Conservation (phyloP, 2,329 filamentous ascomycete species). For the Epichloe uncinata region DNA sequence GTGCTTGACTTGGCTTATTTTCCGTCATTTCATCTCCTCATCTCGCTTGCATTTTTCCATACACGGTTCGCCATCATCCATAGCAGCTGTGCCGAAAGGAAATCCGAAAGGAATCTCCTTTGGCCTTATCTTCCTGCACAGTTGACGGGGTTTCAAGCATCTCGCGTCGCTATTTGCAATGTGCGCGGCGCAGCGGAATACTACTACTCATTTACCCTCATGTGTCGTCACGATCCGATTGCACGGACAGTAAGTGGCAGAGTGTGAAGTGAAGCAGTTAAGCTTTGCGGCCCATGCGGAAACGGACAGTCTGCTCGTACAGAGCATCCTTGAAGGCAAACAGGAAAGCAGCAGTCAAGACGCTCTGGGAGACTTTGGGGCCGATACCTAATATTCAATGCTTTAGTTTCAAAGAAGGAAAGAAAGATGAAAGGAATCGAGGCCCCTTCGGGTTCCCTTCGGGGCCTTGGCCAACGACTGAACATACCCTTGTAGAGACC, state of each 20-base stretch:
- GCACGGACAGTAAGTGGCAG: not conserved
- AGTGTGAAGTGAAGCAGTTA: too few species aligned
- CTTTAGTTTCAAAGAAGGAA: slow-evolving; percentile 1
- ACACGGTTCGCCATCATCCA: not conserved
- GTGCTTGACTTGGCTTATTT: not conserved
- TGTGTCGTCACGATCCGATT: not conserved
- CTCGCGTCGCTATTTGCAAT: not conserved
- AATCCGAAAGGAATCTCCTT: not conserved
- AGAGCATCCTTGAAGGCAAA: slow-evolving; percentile 98
- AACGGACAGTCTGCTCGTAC: slow-evolving; percentile 66
- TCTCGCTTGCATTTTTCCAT: not conserved
- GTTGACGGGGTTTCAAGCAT: too few species aligned
- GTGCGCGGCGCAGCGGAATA: not conserved
- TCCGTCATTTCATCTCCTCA: not conserved
- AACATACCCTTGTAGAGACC: slow-evolving; percentile 77
- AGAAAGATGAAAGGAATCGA: too few species aligned
- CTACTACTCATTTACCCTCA: not conserved
- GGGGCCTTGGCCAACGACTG: not conserved
- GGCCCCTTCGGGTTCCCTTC: too few species aligned
- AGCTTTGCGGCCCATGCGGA: slow-evolving; percentile 34
- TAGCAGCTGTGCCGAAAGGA: not conserved
- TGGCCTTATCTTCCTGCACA: not conserved
- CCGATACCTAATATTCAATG: slow-evolving; percentile 54
- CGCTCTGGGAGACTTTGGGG: slow-evolving; percentile 93
- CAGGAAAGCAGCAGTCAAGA: slow-evolving; percentile 87